A percentile compares a stretch with the other conserved stretches of the same genome.
phyloP scores from a whole-genome alignment of 2,329 filamentous ascomycete genomes.

The Exutisphaerella laricina region DNA sequence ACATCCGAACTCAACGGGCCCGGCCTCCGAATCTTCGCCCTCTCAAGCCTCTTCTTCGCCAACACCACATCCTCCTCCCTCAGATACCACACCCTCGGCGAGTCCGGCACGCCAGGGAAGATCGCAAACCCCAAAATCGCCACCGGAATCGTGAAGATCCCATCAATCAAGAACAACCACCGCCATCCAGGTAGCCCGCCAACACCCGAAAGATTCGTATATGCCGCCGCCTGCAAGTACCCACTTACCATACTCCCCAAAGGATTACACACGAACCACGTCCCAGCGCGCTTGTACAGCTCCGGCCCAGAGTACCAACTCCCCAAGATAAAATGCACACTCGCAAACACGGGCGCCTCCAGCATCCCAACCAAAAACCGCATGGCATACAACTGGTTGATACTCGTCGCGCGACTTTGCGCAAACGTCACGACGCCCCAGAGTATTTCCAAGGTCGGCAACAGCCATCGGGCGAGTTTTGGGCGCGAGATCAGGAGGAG shows the following conservation, averaged over 20 bases:
- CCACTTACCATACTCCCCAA: constrained; percentile 58
- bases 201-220: constrained; percentile 41
- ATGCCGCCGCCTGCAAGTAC: constrained; percentile 53
- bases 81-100: constrained; percentile 4
- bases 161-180: constrained; percentile 50
- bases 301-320: constrained; percentile 58
- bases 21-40: constrained; percentile 7
- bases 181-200: constrained; percentile 51
- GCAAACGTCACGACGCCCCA: constrained; percentile 40
- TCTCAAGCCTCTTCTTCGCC: constrained; percentile 3
- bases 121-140: constrained; percentile 9
- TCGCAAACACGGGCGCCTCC: constrained; percentile 54
- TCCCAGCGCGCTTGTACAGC: constrained; percentile 54
- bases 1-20: constrained; percentile 6
- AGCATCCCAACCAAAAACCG: constrained; percentile 45
- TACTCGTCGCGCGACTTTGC: constrained; percentile 36
- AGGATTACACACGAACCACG: constrained; percentile 55
- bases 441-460: constrained; percentile 38
- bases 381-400: constrained; percentile 37
- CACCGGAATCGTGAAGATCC: constrained; percentile 42
- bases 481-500: constrained; percentile 37
- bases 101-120: constrained; percentile 10
- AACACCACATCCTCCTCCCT: constrained; percentile 2
- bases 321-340: constrained; percentile 55
- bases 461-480: constrained; percentile 13